Percentiles rank a stretch among this genome's conserved stretches.
phyloP scores from a whole-genome alignment of 2,329 filamentous ascomycete genomes.

The Penicillium sp. region DNA sequence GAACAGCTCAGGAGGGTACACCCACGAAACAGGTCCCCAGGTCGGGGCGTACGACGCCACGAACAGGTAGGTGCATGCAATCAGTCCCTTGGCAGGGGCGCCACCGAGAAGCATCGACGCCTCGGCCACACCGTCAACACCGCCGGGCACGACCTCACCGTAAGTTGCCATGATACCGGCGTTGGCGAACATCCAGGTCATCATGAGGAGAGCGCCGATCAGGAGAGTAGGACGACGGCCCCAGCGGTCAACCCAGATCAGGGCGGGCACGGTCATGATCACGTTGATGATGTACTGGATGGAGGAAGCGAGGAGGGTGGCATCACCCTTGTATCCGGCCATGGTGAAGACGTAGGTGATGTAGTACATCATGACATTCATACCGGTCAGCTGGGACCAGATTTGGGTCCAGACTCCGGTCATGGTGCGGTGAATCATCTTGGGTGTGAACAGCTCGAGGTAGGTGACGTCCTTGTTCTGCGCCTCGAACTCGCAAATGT shows the following conservation, averaged over 20 bases:
- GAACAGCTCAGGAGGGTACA: constrained; percentile 54
- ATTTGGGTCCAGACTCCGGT: constrained; percentile 72
- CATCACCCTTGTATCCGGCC: constrained; percentile 61
- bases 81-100: constrained; percentile 60
- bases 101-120: constrained; percentile 38
- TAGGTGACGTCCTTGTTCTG: constrained; percentile 67
- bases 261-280: constrained; percentile 70
- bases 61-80: constrained; percentile 68
- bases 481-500: constrained; percentile 70
- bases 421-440: constrained; percentile 70
- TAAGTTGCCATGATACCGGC: constrained; percentile 39
- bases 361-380: constrained; percentile 76
- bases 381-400: constrained; percentile 72
- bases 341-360: constrained; percentile 69
- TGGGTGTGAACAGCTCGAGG: constrained; percentile 67
- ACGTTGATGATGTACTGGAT: constrained; percentile 81
- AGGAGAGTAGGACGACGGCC: constrained; percentile 68
- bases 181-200: constrained; percentile 43
- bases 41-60: constrained; percentile 58
- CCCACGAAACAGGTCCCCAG: constrained; percentile 57
- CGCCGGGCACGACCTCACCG: constrained; percentile 41
- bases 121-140: constrained; percentile 31
- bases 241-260: constrained; percentile 72
- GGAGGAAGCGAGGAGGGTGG: constrained; percentile 61
- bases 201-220: constrained; percentile 64